These are phyloP conservation scores for Cyberlindnera euphorbiiphila DNA, from an alignment of 805 yeast genomes.

Conservation along the genomic window DNA sequence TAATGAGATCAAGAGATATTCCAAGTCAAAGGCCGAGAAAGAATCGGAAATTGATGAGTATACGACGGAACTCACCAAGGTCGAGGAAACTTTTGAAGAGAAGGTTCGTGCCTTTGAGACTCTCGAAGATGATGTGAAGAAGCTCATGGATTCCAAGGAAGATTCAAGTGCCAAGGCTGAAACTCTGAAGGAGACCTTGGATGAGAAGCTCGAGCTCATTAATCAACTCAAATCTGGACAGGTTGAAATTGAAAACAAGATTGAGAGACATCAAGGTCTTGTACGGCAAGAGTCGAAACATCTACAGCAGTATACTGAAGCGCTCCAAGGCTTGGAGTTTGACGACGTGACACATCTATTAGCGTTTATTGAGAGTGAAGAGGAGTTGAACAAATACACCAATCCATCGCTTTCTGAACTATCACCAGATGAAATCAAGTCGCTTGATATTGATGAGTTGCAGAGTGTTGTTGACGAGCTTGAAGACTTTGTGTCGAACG, in stretches of 20 bases:
- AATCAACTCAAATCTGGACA: constrained; percentile 60
- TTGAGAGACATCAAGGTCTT: constrained; percentile 50
- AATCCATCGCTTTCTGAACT: constrained; percentile 37
- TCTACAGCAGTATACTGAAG: constrained; percentile 32
- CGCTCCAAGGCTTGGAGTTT: constrained; percentile 41
- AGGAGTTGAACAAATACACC: constrained; percentile 25
- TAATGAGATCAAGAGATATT: constrained; percentile 56
- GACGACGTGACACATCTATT: constrained; percentile 46
- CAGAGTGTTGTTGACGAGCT: constrained; percentile 50
- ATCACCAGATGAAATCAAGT: constrained; percentile 47
- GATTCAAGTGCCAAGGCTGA: constrained; percentile 40
- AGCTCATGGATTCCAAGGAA: constrained; percentile 31
- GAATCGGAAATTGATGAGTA: constrained; percentile 41
- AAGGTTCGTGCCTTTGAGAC: constrained; percentile 27
- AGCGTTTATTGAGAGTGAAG: constrained; percentile 28
- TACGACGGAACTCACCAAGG: constrained; percentile 32
- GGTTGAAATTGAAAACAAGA: constrained; percentile 59
- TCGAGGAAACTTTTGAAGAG: constrained; percentile 29
- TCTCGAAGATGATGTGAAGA: constrained; percentile 33
- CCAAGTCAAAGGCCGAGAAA: constrained; percentile 43
- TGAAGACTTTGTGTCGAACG: constrained; percentile 50
- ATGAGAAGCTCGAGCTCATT: constrained; percentile 39
- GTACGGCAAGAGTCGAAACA: constrained; percentile 38
- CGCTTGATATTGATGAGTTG: constrained; percentile 44
- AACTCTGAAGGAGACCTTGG: constrained; percentile 36